A percentile compares a stretch with the other conserved stretches of the same genome.
Evolutionary conservation across 768 basidiomycete species (phyloP).

Genomic region (Tulasnella sp.): DNA sequence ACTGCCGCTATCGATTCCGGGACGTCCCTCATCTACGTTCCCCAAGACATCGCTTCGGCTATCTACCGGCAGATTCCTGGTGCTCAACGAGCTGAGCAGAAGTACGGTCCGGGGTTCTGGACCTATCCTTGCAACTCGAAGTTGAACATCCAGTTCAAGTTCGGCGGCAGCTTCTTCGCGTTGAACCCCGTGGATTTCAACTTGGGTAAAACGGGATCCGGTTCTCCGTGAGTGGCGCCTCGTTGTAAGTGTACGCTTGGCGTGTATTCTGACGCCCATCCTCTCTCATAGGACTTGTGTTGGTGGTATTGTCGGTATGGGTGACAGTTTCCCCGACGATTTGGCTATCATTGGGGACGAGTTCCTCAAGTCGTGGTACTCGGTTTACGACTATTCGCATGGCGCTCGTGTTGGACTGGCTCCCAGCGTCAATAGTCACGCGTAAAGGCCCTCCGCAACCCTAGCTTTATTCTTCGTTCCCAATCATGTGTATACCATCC

Average conservation of each 20-base stretch:
- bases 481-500: too few relatives aligned
- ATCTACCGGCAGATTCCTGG: conserved; percentile 37
- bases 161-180: conserved; percentile 38
- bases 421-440: conserved; percentile 3
- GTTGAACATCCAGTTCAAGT: conserved; percentile 37
- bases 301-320: conserved; percentile 46
- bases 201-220: conserved; percentile 37
- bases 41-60: conserved; percentile 35
- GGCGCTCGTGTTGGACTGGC: conserved; percentile 14
- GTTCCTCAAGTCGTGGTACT: conserved; percentile 54
- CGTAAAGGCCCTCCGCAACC: too few relatives aligned
- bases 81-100: neutral
- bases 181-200: conserved; percentile 50
- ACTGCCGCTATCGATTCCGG: conserved; percentile 58
- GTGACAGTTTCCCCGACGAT: conserved; percentile 41
- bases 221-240: conserved; percentile 29
- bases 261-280: neutral
- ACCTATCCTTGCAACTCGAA: conserved; percentile 44
- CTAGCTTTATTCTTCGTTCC: too few relatives aligned
- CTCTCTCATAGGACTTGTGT: conserved; percentile 44
- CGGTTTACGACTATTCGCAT: conserved; percentile 15
- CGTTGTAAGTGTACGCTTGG: neutral
- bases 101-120: conserved; percentile 39
- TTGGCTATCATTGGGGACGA: conserved; percentile 56
- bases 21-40: conserved; percentile 56